Evolutionary conservation across 805 yeast species (phyloP), one percentile per base, ranked within the genome.

Genomic region (Saccharomycopsis fibuligera): DNA sequence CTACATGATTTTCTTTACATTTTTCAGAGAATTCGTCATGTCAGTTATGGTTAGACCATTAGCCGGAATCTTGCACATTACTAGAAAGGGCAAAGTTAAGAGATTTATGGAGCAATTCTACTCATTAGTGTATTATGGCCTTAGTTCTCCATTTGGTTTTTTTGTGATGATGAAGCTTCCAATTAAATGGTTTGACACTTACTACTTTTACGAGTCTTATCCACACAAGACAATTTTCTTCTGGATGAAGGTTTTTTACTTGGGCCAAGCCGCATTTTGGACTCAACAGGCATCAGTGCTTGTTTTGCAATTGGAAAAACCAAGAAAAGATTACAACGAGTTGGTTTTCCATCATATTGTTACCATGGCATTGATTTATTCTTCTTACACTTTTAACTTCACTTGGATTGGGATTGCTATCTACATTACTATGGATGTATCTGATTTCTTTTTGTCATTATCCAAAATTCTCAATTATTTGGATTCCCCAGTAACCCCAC

Each of bases 241-340:
- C 53, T 69, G 73, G 49, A 84, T 85, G 70, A 93, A 93, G 68
- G 64, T 79, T 12, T 93, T 84, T 62, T 93, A 93, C 64, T 70
- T 93, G 53, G 80, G 86, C 37, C 98, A 93, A 69, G 97, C 98
- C 4, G 85, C 97, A 3, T 93, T 88, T 66, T 93, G 99, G 99
- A 81, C 89, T 21, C 99, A 93, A 69, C 99, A 93, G 68, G 82
- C 95, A 1, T 80, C 86, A 36, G 85, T 93, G 29, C 72, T 93
- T 55, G 68, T 79, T 41, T 72, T 93, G 55, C 96, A 85, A 65
- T 74, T 93, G 53, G 99, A 93, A 67, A 87, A 87, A 64, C 98
- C 96, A 50, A 78, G 99, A 66, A 90, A 89, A 66, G 99, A 93
- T 65, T 90, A 81, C 68, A 70, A 81, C 58, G 99, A 93, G 67